These are phyloP conservation scores for Acer negundo DNA, from an alignment of 345 rosid genomes.

Conservation along the genomic window DNA sequence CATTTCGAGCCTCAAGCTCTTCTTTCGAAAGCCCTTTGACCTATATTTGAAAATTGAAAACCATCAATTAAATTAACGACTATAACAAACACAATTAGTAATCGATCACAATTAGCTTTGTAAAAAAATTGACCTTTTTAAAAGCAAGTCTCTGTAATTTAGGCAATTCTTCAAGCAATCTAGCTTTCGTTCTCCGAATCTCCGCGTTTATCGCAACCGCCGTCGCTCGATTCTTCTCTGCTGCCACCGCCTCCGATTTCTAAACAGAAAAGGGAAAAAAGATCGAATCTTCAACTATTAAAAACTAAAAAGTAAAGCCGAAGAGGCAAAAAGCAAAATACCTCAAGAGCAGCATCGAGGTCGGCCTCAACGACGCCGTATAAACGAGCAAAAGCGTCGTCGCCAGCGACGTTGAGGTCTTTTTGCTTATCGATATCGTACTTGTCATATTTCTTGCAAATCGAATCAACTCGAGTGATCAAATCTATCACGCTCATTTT, in stretches of 20 bases:
- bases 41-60: slow-evolving; percentile 16
- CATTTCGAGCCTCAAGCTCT: slow-evolving; percentile 61
- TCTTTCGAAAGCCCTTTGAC: slow-evolving; percentile 62
- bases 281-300: background rate
- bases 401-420: slow-evolving; percentile 53
- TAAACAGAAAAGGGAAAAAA: background rate
- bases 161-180: slow-evolving; percentile 61
- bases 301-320: background rate
- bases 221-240: slow-evolving; percentile 62
- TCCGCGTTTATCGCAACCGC: slow-evolving; percentile 67
- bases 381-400: slow-evolving; percentile 64
- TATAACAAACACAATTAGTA: background rate
- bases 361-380: slow-evolving; percentile 52
- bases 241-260: slow-evolving; percentile 60
- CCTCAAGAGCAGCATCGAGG: slow-evolving; percentile 47
- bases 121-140: slow-evolving; percentile 45
- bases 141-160: slow-evolving; percentile 65
- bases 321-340: background rate
- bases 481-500: slow-evolving; percentile 59
- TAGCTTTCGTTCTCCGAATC: slow-evolving; percentile 63
- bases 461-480: slow-evolving; percentile 58
- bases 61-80: background rate
- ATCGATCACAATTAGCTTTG: background rate
- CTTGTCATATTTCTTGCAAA: slow-evolving; percentile 65
- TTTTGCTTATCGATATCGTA: slow-evolving; percentile 66